Conservation (phyloP, 306 rosid genomes). For the Castanopsis chinensis region DNA sequence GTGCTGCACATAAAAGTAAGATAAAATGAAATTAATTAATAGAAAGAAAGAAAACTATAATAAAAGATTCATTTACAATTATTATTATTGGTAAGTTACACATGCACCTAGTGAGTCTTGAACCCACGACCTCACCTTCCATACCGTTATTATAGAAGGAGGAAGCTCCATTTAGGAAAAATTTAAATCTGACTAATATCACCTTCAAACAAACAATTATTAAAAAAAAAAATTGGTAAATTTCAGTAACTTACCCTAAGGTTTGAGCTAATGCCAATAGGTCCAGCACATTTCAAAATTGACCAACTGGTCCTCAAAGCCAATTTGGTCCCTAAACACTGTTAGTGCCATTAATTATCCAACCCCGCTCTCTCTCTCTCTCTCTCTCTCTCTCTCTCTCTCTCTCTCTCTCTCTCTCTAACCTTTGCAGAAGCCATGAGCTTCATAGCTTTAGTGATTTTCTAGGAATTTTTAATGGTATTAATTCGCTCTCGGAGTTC, state of each 20-base stretch:
- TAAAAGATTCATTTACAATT: too few species aligned
- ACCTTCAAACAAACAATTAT: not conserved
- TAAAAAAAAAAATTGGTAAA: not conserved
- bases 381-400: too few species aligned
- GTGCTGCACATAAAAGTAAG: conserved; percentile 54
- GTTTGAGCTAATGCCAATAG: too few species aligned
- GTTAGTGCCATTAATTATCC: too few species aligned
- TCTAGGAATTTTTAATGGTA: conserved; percentile 48
- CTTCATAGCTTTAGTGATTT: conserved; percentile 78
- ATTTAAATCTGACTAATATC: not conserved
- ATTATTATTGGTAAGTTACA: too few species aligned
- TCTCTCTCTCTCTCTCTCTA: conserved; percentile 2
- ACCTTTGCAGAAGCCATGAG: conserved; percentile 70
- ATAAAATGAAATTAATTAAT: conserved; percentile 13
- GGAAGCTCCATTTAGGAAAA: not conserved
- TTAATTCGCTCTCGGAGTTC: conserved; percentile 53
- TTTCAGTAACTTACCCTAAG: too few species aligned
- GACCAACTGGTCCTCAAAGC: too few species aligned
- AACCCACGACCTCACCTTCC: too few species aligned
- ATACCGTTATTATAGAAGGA: not conserved
- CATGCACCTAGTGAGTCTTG: too few species aligned
- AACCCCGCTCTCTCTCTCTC: too few species aligned
- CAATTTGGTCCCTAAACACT: too few species aligned
- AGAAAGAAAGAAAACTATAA: not conserved
- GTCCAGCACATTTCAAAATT: too few species aligned